Percentiles rank a stretch among this genome's conserved stretches.
These are phyloP conservation scores for Xylaria telfairii DNA, from an alignment of 495 filamentous ascomycete species.

Conservation along the genomic window DNA sequence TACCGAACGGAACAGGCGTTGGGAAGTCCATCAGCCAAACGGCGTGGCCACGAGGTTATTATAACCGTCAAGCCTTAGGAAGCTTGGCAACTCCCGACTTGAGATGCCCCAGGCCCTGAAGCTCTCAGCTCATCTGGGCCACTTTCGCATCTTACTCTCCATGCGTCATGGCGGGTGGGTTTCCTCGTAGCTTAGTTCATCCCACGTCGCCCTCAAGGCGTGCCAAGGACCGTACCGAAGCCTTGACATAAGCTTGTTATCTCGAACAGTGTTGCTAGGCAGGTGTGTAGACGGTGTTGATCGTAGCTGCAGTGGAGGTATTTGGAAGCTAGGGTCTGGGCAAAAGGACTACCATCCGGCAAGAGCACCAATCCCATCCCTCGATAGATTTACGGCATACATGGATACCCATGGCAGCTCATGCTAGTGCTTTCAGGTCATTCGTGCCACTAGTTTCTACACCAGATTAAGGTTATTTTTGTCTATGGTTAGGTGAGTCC, in stretches of 20 bases:
- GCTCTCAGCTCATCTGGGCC: background rate
- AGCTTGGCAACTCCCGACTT: background rate
- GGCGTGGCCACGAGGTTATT: conserved; percentile 25
- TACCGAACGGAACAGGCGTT: background rate
- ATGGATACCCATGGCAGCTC: background rate
- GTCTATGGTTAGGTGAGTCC: background rate
- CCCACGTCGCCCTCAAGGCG: background rate
- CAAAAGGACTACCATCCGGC: conserved; percentile 20
- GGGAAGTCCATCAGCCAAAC: conserved; percentile 3
- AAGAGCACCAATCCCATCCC: conserved; percentile 20
- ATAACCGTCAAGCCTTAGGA: background rate
- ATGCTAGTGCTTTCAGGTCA: conserved; percentile 1
- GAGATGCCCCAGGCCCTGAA: background rate
- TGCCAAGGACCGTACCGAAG: conserved; percentile 16
- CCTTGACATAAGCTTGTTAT: conserved; percentile 20
- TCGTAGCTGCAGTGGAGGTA: conserved; percentile 2
- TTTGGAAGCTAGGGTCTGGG: conserved; percentile 26
- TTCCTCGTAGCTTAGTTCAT: conserved; percentile 16
- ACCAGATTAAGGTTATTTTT: conserved; percentile 23
- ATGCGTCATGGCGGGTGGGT: conserved; percentile 10
- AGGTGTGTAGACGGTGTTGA: conserved; percentile 3
- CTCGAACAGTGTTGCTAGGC: background rate
- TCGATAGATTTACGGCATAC: conserved; percentile 14
- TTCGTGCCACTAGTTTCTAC: background rate
- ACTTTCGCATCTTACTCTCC: conserved; percentile 13